Base-by-base conservation (phyloP, 2,329 filamentous ascomycete species). In the Colletotrichum zoysiae region DNA sequence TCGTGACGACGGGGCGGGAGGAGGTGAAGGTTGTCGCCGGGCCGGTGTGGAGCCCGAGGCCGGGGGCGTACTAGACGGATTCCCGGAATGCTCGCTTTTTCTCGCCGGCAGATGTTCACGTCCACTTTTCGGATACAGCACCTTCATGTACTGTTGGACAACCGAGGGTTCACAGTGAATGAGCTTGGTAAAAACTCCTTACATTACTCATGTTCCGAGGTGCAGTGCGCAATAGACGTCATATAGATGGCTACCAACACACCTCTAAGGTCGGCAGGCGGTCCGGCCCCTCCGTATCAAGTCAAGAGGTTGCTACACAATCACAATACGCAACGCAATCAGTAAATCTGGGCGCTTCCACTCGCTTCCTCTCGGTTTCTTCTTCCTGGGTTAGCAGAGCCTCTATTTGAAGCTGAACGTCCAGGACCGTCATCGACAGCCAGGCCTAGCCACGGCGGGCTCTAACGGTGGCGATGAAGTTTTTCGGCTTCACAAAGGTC, bases 1-100 rank as follows among this genome's bases (percentile, higher is more conserved):
- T 35, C 11, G 82, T 91, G 5, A 79, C 84, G 77, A 88, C 86
- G 59, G 85, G 85, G 5, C 79, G 87, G 74, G 78, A 78, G 20
- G 79, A 81, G 11, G 84, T 90, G 8, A 76, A 81, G 58, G 74
- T 84, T 6, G 84, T 86, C 1, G 78, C 83, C 0, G 86, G 85
- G 16, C 81, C 85, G 1, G 79, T 75, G 48, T 91, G 86, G 77
- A 76, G 77, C 50, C 75, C 77, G 74, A 83, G 89, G n/a, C 74
- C 78, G 40, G 85, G 82, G 0, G 86, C 86, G 7, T 91, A 90
- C 75, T 91, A 60, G 23, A 30, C 20, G 42, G 26, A 0, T 48
- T 3, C 20, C n/a, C 23, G 20, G 20, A 23, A 4, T 7, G 46
- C 9, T 23, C 20, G 3, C 46, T 12, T 7, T 5, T 5, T 9